Evolutionary conservation across 306 rosid genomes (phyloP).

Genomic region (Amphicarpaea edgeworthii): DNA sequence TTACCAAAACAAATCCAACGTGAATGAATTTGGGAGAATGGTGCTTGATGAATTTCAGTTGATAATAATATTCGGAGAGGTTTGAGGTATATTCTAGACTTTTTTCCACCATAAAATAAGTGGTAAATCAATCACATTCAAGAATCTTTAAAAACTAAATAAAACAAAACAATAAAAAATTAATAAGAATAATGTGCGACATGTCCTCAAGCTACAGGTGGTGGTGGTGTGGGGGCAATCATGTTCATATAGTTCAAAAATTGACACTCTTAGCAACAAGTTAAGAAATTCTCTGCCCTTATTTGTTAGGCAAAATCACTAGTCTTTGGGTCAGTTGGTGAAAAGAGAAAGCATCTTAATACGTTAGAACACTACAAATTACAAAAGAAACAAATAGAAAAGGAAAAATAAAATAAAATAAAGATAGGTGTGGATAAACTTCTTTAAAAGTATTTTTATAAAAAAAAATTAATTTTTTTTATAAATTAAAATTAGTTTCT

Average conservation of each 20-base stretch:
- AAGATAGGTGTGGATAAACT: no score
- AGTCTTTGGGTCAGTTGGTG: neutral
- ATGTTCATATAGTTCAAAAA: neutral
- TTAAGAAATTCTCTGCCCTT: neutral
- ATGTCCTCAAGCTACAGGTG: neutral
- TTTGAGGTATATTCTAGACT: neutral
- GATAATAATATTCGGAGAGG: neutral
- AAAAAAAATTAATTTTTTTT: no score
- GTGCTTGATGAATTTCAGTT: neutral
- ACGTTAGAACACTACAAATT: no score
- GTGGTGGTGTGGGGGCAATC: slow-evolving; percentile 2
- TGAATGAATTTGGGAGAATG: neutral
- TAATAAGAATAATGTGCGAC: neutral
- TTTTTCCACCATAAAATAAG: neutral
- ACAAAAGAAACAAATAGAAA: no score
- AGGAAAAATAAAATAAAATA: no score
- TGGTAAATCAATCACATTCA: neutral
- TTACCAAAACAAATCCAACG: neutral
- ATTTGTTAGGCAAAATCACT: neutral
- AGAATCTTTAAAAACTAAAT: neutral
- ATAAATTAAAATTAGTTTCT: no score
- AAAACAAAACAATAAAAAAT: neutral
- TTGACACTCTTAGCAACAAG: neutral
- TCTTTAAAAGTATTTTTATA: no score
- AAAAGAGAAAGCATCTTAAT: no score